Percentiles rank a stretch among this genome's conserved stretches.
Evolutionary conservation across 2,329 filamentous ascomycete species (phyloP).

Genomic region (Colletotrichum tabaci): DNA sequence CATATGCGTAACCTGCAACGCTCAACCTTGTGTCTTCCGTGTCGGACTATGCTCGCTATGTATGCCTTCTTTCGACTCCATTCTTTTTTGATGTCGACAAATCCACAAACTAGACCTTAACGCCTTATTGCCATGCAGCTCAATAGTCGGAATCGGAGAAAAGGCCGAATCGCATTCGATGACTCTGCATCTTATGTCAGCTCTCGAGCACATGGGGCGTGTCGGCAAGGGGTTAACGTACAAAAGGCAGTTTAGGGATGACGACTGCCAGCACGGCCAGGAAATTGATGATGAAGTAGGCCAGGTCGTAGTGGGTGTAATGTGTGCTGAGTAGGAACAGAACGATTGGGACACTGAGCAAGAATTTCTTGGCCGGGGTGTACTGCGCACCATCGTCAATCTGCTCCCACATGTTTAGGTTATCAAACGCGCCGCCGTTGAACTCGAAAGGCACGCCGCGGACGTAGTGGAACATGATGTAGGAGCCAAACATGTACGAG

Average conservation of each 20-base stretch:
- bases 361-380: conserved; percentile 98
- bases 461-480: conserved; percentile 99
- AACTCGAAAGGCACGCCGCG: conserved; percentile 98
- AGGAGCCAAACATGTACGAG: conserved; percentile 98
- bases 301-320: conserved; percentile 97
- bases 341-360: conserved; percentile 93
- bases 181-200: conserved; percentile 70
- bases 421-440: conserved; percentile 98
- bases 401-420: conserved; percentile 99
- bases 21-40: conserved; percentile 22
- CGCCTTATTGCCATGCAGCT: conserved; percentile 38
- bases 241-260: conserved; percentile 95
- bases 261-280: conserved; percentile 92
- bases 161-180: conserved; percentile 82
- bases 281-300: conserved; percentile 98
- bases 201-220: conserved; percentile 27
- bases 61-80: conserved; percentile 41
- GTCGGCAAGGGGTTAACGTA: conserved; percentile 66
- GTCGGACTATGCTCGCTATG: conserved; percentile 41
- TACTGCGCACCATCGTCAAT: conserved; percentile 99
- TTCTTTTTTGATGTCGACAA: conserved; percentile 37
- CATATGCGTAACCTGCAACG: conserved; percentile 22
- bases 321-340: conserved; percentile 98
- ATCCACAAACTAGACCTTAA: conserved; percentile 34
- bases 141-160: conserved; percentile 79